Evolutionary conservation across 2,329 filamentous ascomycete genomes (phyloP).

Genomic region (Ophiostoma himal-ulmi): DNA sequence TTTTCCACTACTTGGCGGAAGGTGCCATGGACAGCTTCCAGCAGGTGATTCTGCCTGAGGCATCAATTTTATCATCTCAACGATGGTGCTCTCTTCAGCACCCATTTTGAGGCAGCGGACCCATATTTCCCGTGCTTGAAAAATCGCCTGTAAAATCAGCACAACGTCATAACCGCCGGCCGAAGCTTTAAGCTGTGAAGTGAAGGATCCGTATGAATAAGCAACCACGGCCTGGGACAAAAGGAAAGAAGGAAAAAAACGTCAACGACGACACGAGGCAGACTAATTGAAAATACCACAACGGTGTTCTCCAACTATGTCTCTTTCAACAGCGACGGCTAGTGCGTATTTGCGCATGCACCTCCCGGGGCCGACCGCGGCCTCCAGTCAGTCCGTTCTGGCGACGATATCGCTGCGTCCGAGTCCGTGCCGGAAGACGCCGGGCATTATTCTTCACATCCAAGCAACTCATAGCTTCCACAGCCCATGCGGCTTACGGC

Average conservation of each 20-base stretch:
- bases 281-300: background rate
- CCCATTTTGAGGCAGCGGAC: background rate
- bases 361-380: background rate
- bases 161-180: background rate
- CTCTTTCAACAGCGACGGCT: background rate
- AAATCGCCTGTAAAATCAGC: background rate
- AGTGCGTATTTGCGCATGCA: slow-evolving; percentile 4
- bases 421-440: background rate
- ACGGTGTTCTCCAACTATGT: background rate
- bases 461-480: slow-evolving; percentile 3
- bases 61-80: background rate
- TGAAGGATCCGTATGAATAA: background rate
- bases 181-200: background rate
- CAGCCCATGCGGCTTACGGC: background rate
- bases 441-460: slow-evolving; percentile 1
- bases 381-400: background rate
- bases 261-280: background rate
- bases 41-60: slow-evolving; percentile 9
- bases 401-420: background rate
- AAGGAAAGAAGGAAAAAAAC: background rate
- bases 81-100: background rate
- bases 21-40: background rate
- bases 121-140: background rate
- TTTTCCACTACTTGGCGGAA: background rate
- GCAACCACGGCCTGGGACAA: background rate